Evolutionary conservation across 192 early-diverging fungal species (phyloP), one percentile per base, ranked within the genome.

Genomic region (Rhizoclosmatium sp.): DNA sequence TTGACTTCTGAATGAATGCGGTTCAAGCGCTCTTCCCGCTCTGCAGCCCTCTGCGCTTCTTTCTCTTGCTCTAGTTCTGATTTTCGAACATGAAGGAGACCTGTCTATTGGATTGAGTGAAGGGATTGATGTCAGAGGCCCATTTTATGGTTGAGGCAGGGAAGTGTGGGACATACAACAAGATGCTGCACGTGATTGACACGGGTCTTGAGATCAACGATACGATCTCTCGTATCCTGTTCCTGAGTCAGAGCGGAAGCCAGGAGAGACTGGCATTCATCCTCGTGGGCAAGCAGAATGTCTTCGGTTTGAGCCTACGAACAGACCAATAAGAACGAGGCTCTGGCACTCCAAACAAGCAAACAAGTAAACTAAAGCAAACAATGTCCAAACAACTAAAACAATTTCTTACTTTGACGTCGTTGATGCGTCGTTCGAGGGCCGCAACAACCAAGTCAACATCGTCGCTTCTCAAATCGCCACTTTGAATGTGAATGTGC

Each of bases 341-440:
- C 31, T 31, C 31, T 31, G 31, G 31, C 31, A 31, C 31, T 31
- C 31, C 31, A 31, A 31, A 31, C 31, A 31, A 31, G 31, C 31
- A 31, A 31, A 31, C 31, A 31, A 31, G 31, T 0, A 31, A 31
- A 0, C 31, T 16, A n/a, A 39, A 2, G n/a, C 40, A 47, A 9
- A 44, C 16, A 47, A 49, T n/a, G n/a, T 47, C 40, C 16, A 21
- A 19, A n/a, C 16, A 21, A 2, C 10, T 49, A 47, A 12, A 39
- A 42, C 31, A 23, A 14, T 16, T 16, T 19, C 47, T n/a, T 40
- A 59, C 54, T n/a, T 72, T n/a, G 12, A 44, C 42, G 40, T 72
- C 71, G 9, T 23, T 21, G 49, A 72, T 12, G 41, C 71, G 71
- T 19, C 71, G 71, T 19, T 59, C 51, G 23, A 72, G n/a, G 19